Evolutionary conservation across 2,329 filamentous ascomycete species (phyloP).

Genomic region (Penicillium digitatum): DNA sequence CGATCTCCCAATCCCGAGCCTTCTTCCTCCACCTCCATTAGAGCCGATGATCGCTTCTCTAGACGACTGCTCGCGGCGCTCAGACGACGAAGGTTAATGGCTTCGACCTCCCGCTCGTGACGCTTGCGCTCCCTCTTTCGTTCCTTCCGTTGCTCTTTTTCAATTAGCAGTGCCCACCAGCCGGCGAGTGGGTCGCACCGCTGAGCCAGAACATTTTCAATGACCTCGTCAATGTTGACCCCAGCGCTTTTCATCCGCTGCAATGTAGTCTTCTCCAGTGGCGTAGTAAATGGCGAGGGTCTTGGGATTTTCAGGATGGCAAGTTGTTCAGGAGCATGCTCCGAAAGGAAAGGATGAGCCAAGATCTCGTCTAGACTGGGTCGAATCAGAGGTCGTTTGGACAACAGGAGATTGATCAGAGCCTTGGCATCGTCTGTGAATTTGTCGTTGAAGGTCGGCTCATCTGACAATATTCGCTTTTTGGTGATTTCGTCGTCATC

Average conservation of each 20-base stretch:
- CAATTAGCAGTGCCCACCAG: conserved; percentile 92
- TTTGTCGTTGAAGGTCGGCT: conserved; percentile 78
- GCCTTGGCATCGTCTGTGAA: conserved; percentile 73
- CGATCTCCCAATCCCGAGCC: conserved; percentile 62
- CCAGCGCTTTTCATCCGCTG: conserved; percentile 91
- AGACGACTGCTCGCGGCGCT: conserved; percentile 87
- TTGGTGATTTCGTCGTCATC: conserved; percentile 89
- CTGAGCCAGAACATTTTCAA: conserved; percentile 87
- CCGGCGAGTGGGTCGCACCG: conserved; percentile 85
- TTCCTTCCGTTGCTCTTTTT: conserved; percentile 91
- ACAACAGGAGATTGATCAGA: conserved; percentile 74
- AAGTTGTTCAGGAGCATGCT: conserved; percentile 82
- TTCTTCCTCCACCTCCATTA: conserved; percentile 77
- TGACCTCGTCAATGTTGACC: conserved; percentile 88
- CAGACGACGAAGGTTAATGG: conserved; percentile 71
- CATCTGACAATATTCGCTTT: conserved; percentile 74
- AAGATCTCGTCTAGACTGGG: conserved; percentile 82
- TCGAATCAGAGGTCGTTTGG: conserved; percentile 80
- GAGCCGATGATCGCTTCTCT: conserved; percentile 71
- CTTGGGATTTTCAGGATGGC: conserved; percentile 80
- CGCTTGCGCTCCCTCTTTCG: conserved; percentile 74
- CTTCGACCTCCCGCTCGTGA: conserved; percentile 77
- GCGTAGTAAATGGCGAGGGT: conserved; percentile 76
- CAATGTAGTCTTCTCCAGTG: conserved; percentile 83
- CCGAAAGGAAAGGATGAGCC: conserved; percentile 78